Percentiles rank a stretch among this genome's conserved stretches.
Conservation (phyloP, 192 early-diverging fungal species). For the Linnemannia elongata region DNA sequence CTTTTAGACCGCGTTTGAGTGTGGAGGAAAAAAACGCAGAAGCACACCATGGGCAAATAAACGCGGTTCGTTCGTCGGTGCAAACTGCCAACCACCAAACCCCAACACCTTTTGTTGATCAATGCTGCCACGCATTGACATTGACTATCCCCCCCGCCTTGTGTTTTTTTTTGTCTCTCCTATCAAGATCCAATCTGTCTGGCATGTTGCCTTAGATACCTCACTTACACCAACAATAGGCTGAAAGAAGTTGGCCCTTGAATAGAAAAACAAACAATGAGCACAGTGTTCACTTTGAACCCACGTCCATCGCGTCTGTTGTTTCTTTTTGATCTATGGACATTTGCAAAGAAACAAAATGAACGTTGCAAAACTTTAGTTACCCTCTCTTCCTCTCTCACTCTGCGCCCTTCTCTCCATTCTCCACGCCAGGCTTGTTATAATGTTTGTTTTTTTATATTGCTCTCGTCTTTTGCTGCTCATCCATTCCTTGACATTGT, state of each 20-base stretch:
- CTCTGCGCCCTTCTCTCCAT: background rate
- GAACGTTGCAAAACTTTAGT: too few species aligned
- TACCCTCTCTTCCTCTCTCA: too few species aligned
- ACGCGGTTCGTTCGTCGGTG: background rate
- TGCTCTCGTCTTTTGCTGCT: background rate
- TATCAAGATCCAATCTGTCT: too few species aligned
- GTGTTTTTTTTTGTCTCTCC: too few species aligned
- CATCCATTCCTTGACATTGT: background rate
- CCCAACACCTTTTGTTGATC: too few species aligned
- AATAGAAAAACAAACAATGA: background rate
- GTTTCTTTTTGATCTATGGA: background rate
- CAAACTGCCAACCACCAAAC: background rate
- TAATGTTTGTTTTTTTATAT: background rate
- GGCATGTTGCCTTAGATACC: too few species aligned
- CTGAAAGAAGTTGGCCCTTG: too few species aligned
- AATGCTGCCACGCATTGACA: too few species aligned
- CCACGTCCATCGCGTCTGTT: background rate
- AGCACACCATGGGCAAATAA: background rate
- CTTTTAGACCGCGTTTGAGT: background rate
- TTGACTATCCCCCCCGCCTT: too few species aligned
- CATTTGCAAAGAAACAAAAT: background rate
- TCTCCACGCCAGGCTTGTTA: background rate
- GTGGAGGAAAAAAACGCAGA: background rate
- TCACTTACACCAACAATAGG: too few species aligned
- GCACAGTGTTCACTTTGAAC: constrained; percentile 3